These are phyloP conservation scores for Alectoria sarmentosa DNA, from an alignment of 495 filamentous ascomycete genomes.

Conservation along the genomic window DNA sequence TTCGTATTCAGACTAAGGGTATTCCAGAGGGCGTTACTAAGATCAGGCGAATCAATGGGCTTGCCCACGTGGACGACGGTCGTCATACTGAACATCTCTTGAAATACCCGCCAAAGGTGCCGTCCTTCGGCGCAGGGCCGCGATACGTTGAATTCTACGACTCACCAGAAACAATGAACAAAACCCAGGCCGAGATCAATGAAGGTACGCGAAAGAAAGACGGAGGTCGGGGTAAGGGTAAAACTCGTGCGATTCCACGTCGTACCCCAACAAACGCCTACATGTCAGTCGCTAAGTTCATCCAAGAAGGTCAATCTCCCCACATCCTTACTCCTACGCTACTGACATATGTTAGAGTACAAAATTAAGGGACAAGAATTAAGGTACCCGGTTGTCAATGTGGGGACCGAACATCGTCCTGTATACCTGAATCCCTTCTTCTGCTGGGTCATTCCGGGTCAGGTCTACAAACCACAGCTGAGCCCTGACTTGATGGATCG, in stretches of 20 bases:
- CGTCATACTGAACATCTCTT: not conserved
- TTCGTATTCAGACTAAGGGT: too few species aligned
- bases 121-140: not conserved
- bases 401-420: slow-evolving; percentile 50
- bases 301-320: not conserved
- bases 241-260: too few species aligned
- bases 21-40: not conserved
- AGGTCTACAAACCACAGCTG: slow-evolving; percentile 51
- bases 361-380: not conserved
- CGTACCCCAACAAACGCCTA: too few species aligned
- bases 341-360: not conserved
- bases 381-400: slow-evolving; percentile 60
- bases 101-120: not conserved
- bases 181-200: not conserved
- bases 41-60: not conserved
- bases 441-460: slow-evolving; percentile 56
- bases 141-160: not conserved
- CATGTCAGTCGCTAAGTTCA: too few species aligned
- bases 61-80: not conserved
- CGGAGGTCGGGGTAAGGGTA: too few species aligned
- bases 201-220: not conserved
- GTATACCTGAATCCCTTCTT: slow-evolving; percentile 60
- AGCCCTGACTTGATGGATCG: slow-evolving; percentile 44
- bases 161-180: not conserved
- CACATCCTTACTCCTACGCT: not conserved